A percentile compares a stretch with the other conserved stretches of the same genome.
Conservation (phyloP, 208 protist genomes). For the Trypanosoma cruzi region DNA sequence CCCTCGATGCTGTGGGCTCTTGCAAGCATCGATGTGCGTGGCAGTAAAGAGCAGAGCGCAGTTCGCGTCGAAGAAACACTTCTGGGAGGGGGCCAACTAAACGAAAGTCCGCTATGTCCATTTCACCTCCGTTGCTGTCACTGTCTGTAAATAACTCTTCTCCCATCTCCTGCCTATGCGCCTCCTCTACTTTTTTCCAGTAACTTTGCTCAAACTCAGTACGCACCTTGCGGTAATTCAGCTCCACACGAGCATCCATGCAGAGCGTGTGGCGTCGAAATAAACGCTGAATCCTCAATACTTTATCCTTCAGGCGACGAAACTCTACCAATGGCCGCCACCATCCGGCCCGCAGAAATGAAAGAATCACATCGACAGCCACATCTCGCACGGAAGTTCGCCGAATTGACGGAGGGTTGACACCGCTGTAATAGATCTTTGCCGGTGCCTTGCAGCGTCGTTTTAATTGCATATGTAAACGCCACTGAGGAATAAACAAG, state of each 20-base stretch:
- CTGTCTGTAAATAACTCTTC: slow-evolving; percentile 1
- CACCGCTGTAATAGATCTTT: too few relatives aligned
- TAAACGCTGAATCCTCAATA: slow-evolving; percentile 50
- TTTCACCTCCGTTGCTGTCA: slow-evolving; percentile 22
- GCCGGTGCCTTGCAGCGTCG: neutral
- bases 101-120: slow-evolving; percentile 59
- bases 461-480: slow-evolving; percentile 26
- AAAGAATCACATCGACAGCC: slow-evolving; percentile 21
- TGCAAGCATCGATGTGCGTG: neutral
- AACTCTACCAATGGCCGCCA: neutral
- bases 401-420: neutral
- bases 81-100: slow-evolving; percentile 57
- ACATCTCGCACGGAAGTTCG: neutral
- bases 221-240: slow-evolving; percentile 64
- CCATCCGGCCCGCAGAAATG: neutral
- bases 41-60: slow-evolving; percentile 31
- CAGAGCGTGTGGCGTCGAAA: slow-evolving; percentile 36
- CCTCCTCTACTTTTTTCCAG: slow-evolving; percentile 40
- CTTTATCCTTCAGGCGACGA: slow-evolving; percentile 2
- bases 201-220: slow-evolving; percentile 49
- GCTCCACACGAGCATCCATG: slow-evolving; percentile 50
- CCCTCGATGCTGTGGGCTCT: neutral
- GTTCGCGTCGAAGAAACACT: slow-evolving; percentile 49
- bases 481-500: slow-evolving; percentile 21
- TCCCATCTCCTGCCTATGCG: slow-evolving; percentile 36